Percentiles rank a stretch among this genome's conserved stretches.
Evolutionary conservation across 768 basidiomycete species (phyloP).

Genomic region (Cystofilobasidium bisporidii): DNA sequence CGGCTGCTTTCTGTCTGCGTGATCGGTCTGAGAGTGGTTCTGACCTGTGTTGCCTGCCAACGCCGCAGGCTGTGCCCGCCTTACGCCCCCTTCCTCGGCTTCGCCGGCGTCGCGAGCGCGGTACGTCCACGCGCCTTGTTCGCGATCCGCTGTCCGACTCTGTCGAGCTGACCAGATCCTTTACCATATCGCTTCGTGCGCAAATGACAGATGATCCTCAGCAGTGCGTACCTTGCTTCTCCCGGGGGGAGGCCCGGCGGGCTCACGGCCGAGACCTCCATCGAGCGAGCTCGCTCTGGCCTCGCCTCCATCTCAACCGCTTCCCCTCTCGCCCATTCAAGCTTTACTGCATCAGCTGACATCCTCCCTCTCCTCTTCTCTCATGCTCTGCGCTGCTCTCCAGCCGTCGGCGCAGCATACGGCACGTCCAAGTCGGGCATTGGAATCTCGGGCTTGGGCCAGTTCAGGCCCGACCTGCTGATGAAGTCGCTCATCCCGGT

Average conservation of each 20-base stretch:
- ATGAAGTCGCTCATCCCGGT: slow-evolving; percentile 65
- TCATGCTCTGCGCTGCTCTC: no score
- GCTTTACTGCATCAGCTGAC: no score
- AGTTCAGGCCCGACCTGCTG: slow-evolving; percentile 89
- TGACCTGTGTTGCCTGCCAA: neutral
- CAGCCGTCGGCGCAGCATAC: slow-evolving; percentile 88
- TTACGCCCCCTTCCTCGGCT: slow-evolving; percentile 40
- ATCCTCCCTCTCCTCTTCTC: no score
- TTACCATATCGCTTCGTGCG: neutral
- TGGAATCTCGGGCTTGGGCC: slow-evolving; percentile 87
- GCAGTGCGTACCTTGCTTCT: slow-evolving; percentile 56
- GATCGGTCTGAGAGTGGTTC: no score
- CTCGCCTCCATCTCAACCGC: neutral
- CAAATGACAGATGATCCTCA: slow-evolving; percentile 74
- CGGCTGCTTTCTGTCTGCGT: neutral
- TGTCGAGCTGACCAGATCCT: neutral
- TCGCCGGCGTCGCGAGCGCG: slow-evolving; percentile 88
- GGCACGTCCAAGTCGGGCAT: slow-evolving; percentile 96
- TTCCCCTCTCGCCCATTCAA: no score
- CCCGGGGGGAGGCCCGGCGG: neutral
- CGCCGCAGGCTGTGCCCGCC: slow-evolving; percentile 25
- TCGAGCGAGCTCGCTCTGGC: neutral
- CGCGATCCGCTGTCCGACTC: neutral
- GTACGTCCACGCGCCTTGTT: slow-evolving; percentile 46
- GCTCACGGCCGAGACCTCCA: neutral